These are phyloP conservation scores for Bromus sterilis DNA, from an alignment of 176 grass and related monocot species.

Conservation along the genomic window DNA sequence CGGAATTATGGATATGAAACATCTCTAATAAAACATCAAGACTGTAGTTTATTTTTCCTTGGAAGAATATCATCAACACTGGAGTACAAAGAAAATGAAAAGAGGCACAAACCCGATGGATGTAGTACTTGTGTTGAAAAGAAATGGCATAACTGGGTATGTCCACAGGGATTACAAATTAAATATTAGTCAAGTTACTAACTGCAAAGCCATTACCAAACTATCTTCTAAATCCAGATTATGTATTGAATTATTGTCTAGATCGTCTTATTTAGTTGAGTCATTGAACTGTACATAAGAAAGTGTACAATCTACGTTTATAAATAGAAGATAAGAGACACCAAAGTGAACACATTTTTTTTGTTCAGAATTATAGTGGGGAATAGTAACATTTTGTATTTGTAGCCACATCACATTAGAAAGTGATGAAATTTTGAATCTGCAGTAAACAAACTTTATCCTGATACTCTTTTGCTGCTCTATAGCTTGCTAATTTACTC, in stretches of 20 bases:
- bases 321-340: not conserved
- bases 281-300: not conserved
- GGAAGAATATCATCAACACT: not conserved
- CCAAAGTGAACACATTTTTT: not conserved
- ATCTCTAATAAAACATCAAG: not conserved
- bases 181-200: not conserved
- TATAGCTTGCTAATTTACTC: not conserved
- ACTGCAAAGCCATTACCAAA: not conserved
- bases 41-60: not conserved
- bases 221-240: not conserved
- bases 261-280: not conserved
- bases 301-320: not conserved
- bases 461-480: not conserved
- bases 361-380: not conserved
- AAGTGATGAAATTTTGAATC: not conserved
- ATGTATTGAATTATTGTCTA: not conserved
- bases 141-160: not conserved
- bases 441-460: not conserved
- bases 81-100: not conserved
- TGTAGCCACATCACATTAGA: not conserved
- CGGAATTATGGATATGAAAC: not conserved
- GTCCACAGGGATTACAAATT: not conserved
- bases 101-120: not conserved
- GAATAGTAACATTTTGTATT: not conserved
- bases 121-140: not conserved